Percentiles rank a stretch among this genome's conserved stretches.
Evolutionary conservation across 2,329 filamentous ascomycete species (phyloP).

Genomic region (Neophaeococcomyces aloes): DNA sequence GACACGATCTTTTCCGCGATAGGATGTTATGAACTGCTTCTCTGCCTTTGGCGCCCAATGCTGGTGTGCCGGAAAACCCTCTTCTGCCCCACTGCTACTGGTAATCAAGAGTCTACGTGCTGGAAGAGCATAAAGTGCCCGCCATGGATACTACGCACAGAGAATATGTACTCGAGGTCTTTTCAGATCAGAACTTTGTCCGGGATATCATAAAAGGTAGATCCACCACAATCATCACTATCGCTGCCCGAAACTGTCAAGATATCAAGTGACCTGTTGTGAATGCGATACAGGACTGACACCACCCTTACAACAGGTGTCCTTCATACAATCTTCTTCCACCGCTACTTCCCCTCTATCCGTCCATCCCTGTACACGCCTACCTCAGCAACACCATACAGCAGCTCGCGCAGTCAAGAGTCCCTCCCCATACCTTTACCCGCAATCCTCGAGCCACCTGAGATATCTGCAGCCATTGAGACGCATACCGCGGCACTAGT

Average conservation of each 20-base stretch:
- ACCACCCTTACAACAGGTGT: slow-evolving; percentile 49
- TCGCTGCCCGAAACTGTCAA: background rate
- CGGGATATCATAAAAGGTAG: slow-evolving; percentile 87
- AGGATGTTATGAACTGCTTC: slow-evolving; percentile 12
- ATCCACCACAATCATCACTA: slow-evolving; percentile 14
- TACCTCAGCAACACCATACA: slow-evolving; percentile 14
- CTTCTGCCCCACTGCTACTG: slow-evolving; percentile 1
- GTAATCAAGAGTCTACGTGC: background rate
- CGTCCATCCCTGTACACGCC: slow-evolving; percentile 58
- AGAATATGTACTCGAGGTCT: slow-evolving; percentile 88
- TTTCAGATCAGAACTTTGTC: slow-evolving; percentile 79
- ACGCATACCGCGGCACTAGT: slow-evolving; percentile 70
- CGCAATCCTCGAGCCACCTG: slow-evolving; percentile 68
- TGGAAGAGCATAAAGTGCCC: slow-evolving; percentile 3
- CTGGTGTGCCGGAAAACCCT: slow-evolving; percentile 14
- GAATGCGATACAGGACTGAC: slow-evolving; percentile 10
- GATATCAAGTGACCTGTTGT: background rate
- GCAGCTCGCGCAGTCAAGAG: slow-evolving; percentile 12
- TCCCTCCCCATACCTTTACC: slow-evolving; percentile 67
- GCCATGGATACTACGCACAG: slow-evolving; percentile 46
- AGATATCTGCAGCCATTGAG: slow-evolving; percentile 89
- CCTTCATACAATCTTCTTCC: slow-evolving; percentile 96
- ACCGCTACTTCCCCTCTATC: slow-evolving; percentile 87
- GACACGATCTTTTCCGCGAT: background rate
- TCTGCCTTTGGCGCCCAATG: slow-evolving; percentile 18